A percentile compares a stretch with the other conserved stretches of the same genome.
These are phyloP conservation scores for Marchantia paleacea DNA, from an alignment of 225 moss, liverwort and hornwort genomes.

Conservation along the genomic window DNA sequence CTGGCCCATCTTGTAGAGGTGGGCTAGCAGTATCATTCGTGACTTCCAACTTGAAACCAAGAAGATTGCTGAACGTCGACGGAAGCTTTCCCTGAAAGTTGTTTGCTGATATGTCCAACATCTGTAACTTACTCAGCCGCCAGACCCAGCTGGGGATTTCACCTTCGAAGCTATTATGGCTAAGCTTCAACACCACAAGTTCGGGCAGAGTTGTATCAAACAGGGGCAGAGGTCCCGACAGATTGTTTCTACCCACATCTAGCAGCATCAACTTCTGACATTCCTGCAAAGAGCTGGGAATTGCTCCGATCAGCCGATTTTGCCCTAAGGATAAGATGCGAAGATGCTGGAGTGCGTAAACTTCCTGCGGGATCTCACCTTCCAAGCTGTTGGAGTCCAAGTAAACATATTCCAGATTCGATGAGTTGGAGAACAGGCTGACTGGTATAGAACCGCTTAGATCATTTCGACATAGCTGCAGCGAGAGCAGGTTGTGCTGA, in stretches of 20 bases:
- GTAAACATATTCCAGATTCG: no score
- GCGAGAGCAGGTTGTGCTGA: no score
- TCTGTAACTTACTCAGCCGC: neutral
- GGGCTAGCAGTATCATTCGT: neutral
- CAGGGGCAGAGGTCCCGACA: neutral
- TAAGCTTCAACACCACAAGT: neutral
- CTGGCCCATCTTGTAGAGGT: neutral
- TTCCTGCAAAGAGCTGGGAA: neutral
- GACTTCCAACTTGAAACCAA: neutral
- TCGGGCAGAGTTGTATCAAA: neutral
- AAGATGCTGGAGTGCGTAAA: no score
- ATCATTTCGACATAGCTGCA: no score
- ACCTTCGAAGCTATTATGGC: neutral
- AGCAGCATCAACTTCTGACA: neutral
- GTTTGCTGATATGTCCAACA: constrained; percentile 5
- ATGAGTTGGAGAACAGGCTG: no score
- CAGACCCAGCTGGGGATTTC: constrained; percentile 20
- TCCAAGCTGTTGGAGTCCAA: no score
- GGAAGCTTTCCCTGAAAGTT: constrained; percentile 4
- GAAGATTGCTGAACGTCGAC: neutral
- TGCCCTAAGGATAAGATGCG: no score
- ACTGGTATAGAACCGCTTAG: no score
- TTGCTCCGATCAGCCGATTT: no score
- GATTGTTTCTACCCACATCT: constrained; percentile 9
- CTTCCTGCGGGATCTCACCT: no score